These are phyloP conservation scores for Dendrocalamus sinicus DNA, from an alignment of 176 grass and related monocot genomes.

Conservation along the genomic window DNA sequence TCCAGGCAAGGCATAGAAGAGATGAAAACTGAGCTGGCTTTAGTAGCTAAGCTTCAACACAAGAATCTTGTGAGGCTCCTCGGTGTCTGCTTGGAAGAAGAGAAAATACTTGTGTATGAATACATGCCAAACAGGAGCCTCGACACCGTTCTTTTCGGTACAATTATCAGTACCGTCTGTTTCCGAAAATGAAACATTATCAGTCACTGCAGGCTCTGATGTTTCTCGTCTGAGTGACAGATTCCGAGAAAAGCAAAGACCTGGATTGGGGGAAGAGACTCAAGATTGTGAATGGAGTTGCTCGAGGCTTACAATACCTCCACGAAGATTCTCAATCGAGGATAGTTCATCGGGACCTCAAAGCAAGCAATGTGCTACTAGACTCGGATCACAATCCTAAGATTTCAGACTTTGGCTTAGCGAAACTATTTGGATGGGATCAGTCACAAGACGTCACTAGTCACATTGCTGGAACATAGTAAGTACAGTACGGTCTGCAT, in stretches of 20 bases:
- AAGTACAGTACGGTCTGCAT: constrained; percentile 44
- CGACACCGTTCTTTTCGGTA: constrained; percentile 63
- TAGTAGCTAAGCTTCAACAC: constrained; percentile 60
- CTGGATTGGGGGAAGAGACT: constrained; percentile 44
- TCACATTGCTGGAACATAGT: constrained; percentile 56
- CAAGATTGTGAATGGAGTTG: too few relatives aligned
- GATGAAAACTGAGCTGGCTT: constrained; percentile 55
- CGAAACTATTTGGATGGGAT: constrained; percentile 42
- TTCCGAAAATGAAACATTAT: background rate
- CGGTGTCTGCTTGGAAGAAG: constrained; percentile 53
- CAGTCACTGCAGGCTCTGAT: background rate
- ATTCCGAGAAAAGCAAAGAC: constrained; percentile 35
- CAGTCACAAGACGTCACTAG: constrained; percentile 37
- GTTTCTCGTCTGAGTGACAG: constrained; percentile 22
- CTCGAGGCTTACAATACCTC: too few relatives aligned
- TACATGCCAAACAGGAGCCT: constrained; percentile 54
- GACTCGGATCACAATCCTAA: constrained; percentile 41
- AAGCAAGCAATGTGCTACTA: background rate
- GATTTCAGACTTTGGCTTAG: constrained; percentile 60
- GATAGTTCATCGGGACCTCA: too few relatives aligned
- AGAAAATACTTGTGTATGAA: constrained; percentile 42
- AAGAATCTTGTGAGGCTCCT: constrained; percentile 56
- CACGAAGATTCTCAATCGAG: too few relatives aligned
- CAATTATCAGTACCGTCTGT: too few relatives aligned
- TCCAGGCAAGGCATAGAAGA: constrained; percentile 51